Conservation (phyloP, 1,139 yeast species). For the Pichia kudriavzevii region DNA sequence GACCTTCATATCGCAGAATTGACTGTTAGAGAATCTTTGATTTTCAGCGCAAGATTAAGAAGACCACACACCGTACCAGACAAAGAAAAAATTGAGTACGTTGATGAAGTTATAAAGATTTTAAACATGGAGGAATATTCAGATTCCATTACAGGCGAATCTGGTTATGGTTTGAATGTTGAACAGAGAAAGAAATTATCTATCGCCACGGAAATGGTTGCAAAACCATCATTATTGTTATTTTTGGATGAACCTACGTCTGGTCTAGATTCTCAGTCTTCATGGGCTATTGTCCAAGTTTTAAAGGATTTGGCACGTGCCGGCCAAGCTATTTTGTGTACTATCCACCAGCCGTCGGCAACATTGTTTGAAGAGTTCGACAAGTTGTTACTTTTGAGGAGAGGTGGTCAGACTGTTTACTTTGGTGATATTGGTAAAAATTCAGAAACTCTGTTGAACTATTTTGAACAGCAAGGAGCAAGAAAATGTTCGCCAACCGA, state of each 20-base stretch:
- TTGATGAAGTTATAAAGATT: conserved; percentile 40
- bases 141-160: conserved; percentile 45
- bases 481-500: conserved; percentile 39
- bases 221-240: conserved; percentile 40
- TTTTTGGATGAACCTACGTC: conserved; percentile 48
- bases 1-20: conserved; percentile 44
- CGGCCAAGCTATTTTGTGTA: conserved; percentile 47
- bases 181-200: conserved; percentile 37
- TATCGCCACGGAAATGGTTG: conserved; percentile 45
- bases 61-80: conserved; percentile 38
- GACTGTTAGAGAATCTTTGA: conserved; percentile 45
- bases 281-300: conserved; percentile 42
- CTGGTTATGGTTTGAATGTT: conserved; percentile 49
- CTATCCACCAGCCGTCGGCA: conserved; percentile 54
- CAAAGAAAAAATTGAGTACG: conserved; percentile 39
- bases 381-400: conserved; percentile 34
- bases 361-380: conserved; percentile 43
- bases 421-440: conserved; percentile 51
- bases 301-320: conserved; percentile 37
- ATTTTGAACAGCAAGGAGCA: conserved; percentile 41
- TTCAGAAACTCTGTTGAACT: conserved; percentile 37
- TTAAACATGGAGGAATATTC: conserved; percentile 45
- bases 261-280: conserved; percentile 46
- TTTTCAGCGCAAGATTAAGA: conserved; percentile 46
- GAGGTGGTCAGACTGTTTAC: conserved; percentile 51